Base-by-base conservation (phyloP, 148 eudicot species). In the Rhododendron molle region DNA sequence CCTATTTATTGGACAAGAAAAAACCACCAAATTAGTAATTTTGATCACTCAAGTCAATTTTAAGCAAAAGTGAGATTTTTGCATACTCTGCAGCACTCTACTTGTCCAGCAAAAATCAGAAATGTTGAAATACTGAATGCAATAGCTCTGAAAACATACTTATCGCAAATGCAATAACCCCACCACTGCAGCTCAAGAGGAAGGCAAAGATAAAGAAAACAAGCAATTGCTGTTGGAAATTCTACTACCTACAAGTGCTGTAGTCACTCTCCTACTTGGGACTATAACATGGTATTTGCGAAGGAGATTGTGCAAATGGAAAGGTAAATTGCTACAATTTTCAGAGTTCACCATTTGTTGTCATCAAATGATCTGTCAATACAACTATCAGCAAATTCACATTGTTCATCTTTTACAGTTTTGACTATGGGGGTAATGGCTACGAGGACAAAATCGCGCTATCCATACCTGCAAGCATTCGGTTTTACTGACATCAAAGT, bases 171-270 rank as follows among this genome's bases (percentile, higher is more conserved):
- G 12, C 43, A 18, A 49, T 8, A 10, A 7, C 5, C 3, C 5
- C 76, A 56, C 28, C 11, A 30, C 36, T 21, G 67, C 88, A 88
- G 91, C 90, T 69, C 83, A 62, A 86, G 80, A 49, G 18, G 82
- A 73, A 38, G 81, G 78, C 1, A 34, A 44, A 15, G 83, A 83
- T 71, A 82, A 40, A 36, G 78, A n/a, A 43, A 65, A 43, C 60
- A 85, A 82, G 56, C 18, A 28, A 81, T 10, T 3, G 40, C n/a
- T 85, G 56, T 38, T 77, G 83, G 49, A 67, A 16, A 85, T 88
- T 83, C 32, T 84, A 69, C 83, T 85, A 52, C 85, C 88, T 40
- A 83, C 88, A 36, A 34, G 58, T 54, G 81, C 79, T 46, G 56
- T 58, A 11, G 30, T 87, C 20, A 32, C 69, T 65, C 47, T 81